phyloP scores from a whole-genome alignment of 2,329 filamentous ascomycete species.

The Trichoderma sp. region DNA sequence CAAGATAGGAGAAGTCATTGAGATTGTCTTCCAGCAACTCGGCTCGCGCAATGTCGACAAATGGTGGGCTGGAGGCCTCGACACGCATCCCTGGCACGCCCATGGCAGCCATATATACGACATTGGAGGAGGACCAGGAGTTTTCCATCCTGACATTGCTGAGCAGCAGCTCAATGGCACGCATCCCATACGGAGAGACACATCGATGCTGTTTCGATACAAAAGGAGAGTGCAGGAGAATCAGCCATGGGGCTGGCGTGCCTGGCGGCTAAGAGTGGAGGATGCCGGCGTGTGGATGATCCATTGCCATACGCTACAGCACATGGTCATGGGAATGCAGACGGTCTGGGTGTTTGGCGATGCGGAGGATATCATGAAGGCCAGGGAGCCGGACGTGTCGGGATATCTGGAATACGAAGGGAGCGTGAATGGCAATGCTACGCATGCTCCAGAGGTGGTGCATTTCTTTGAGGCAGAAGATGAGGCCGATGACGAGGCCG shows the following conservation, averaged over 20 bases:
- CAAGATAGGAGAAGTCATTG: constrained; percentile 58
- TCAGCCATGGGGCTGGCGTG: constrained; percentile 59
- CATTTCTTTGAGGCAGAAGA: constrained; percentile 24
- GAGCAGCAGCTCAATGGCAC: constrained; percentile 24
- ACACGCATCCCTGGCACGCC: constrained; percentile 31
- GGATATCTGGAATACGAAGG: constrained; percentile 52
- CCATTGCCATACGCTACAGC: constrained; percentile 62
- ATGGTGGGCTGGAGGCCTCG: constrained; percentile 29
- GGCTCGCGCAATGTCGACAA: constrained; percentile 38
- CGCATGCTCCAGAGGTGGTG: constrained; percentile 25
- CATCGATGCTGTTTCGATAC: constrained; percentile 62
- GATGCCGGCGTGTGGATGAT: constrained; percentile 61
- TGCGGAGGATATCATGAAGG: constrained; percentile 30
- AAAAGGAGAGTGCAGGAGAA: constrained; percentile 44
- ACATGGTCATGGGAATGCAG: constrained; percentile 57
- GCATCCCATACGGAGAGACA: constrained; percentile 47
- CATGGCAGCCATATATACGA: constrained; percentile 31
- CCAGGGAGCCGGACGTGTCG: constrained; percentile 40
- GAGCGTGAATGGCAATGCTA: constrained; percentile 49
- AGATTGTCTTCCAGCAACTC: constrained; percentile 55
- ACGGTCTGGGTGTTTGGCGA: constrained; percentile 38
- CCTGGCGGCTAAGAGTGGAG: constrained; percentile 57
- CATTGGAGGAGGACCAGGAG: constrained; percentile 30
- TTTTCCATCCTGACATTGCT: constrained; percentile 17
- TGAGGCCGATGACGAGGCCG: no score